A percentile compares a stretch with the other conserved stretches of the same genome.
Conservation (phyloP, 257 asterid genomes). For the Ballota nigra region DNA sequence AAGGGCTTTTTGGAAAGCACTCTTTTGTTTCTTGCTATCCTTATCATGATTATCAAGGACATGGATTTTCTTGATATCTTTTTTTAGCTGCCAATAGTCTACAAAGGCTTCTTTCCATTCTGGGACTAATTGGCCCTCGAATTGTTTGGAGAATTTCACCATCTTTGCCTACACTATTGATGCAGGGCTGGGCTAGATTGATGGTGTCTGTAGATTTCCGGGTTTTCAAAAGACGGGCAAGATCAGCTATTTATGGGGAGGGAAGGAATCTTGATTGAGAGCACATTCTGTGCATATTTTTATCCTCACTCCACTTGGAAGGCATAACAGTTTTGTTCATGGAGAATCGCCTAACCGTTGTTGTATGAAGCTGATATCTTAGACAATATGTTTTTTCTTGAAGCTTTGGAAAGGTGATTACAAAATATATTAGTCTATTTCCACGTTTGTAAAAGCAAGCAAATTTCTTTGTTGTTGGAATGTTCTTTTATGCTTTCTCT, state of each 20-base stretch:
- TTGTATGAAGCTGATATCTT: constrained; percentile 16
- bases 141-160: constrained; percentile 93
- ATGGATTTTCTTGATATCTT: constrained; percentile 70
- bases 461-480: not conserved
- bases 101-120: constrained; percentile 99
- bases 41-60: constrained; percentile 23
- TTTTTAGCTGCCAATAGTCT: constrained; percentile 82
- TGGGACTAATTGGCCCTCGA: constrained; percentile 87
- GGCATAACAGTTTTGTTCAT: constrained; percentile 35
- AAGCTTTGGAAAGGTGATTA: constrained; percentile 4
- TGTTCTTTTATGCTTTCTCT: not conserved
- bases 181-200: not conserved
- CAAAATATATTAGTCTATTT: not conserved
- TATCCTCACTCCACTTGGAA: constrained; percentile 63
- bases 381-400: constrained; percentile 1
- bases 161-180: constrained; percentile 27
- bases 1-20: constrained; percentile 22
- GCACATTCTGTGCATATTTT: constrained; percentile 60
- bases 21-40: constrained; percentile 22
- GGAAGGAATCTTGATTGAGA: constrained; percentile 47
- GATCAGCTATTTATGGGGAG: constrained; percentile 51
- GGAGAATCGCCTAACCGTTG: constrained; percentile 24
- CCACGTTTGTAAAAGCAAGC: not conserved
- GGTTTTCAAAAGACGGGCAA: constrained; percentile 21
- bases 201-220: not conserved